Percentiles rank a stretch among this genome's conserved stretches.
phyloP scores from a whole-genome alignment of 2,329 filamentous ascomycete genomes.

The Aspergillus alliaceus region DNA sequence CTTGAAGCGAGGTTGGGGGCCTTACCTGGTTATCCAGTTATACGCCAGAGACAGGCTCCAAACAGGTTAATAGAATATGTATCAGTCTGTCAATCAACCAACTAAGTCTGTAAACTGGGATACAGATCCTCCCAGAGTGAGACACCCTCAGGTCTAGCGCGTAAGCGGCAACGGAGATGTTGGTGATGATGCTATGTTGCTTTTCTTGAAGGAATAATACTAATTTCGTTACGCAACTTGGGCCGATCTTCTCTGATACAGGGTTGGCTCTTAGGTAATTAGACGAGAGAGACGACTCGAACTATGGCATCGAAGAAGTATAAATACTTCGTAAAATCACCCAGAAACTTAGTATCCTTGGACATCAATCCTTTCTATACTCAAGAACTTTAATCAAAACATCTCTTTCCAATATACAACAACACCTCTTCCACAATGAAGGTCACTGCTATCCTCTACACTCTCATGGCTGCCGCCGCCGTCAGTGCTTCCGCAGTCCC shows the following conservation, averaged over 20 bases:
- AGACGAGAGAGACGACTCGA: neutral
- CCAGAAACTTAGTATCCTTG: neutral
- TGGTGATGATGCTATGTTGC: neutral
- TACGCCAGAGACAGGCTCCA: no score
- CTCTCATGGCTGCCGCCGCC: slow-evolving; percentile 11
- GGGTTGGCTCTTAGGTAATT: neutral
- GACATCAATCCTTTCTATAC: slow-evolving; percentile 3
- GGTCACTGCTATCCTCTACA: slow-evolving; percentile 8
- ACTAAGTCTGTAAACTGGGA: no score
- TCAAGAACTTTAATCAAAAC: slow-evolving; percentile 1
- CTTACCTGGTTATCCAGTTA: no score
- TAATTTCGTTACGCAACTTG: neutral
- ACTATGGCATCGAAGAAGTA: neutral
- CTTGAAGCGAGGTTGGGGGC: no score
- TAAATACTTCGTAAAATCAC: slow-evolving; percentile 5
- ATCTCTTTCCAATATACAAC: no score
- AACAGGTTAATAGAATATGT: no score
- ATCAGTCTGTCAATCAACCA: no score
- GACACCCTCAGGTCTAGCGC: neutral
- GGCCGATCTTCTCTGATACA: neutral
- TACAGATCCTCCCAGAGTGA: neutral
- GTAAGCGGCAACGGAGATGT: neutral
- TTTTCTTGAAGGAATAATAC: neutral
- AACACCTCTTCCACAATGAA: slow-evolving; percentile 12
- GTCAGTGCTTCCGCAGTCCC: slow-evolving; percentile 8